Evolutionary conservation across 1,284 basidiomycete genomes (phyloP).

Genomic region (Calocybe gambosa): DNA sequence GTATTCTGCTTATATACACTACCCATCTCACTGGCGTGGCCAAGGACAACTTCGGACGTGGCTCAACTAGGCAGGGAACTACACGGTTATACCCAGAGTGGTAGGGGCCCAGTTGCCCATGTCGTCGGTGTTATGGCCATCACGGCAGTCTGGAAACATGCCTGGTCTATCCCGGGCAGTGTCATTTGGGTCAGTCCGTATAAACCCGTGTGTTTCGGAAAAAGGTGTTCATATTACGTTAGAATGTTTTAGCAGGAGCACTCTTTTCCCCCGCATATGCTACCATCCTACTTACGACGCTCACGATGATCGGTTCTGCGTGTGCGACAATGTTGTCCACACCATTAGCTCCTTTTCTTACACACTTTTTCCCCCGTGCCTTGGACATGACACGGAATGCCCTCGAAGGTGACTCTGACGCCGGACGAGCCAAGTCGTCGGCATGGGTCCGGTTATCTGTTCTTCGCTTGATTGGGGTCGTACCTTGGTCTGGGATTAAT

Average conservation of each 20-base stretch:
- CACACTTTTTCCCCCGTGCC: constrained; percentile 75
- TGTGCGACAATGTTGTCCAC: constrained; percentile 73
- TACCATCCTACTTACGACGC: constrained; percentile 69
- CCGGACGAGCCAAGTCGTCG: constrained; percentile 36
- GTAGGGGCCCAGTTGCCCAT: constrained; percentile 53
- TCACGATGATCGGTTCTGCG: constrained; percentile 83
- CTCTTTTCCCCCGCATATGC: constrained; percentile 78
- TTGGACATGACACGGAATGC: constrained; percentile 74
- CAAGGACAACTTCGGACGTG: constrained; percentile 66
- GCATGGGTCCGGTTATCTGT: constrained; percentile 83
- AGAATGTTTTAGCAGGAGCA: constrained; percentile 89
- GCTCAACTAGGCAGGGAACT: constrained; percentile 69
- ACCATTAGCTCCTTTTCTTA: constrained; percentile 80
- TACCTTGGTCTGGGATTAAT: constrained; percentile 93
- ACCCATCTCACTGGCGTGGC: constrained; percentile 71
- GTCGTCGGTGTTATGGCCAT: constrained; percentile 78
- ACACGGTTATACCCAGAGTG: constrained; percentile 70
- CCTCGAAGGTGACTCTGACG: constrained; percentile 44
- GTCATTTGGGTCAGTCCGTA: constrained; percentile 70
- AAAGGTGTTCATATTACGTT: constrained; percentile 1
- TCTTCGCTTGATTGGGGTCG: constrained; percentile 82
- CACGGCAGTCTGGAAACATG: constrained; percentile 90
- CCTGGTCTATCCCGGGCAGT: constrained; percentile 89
- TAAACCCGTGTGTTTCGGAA: constrained; percentile 12
- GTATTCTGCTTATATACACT: constrained; percentile 42